Conservation (phyloP, 2,329 filamentous ascomycete genomes). For the Dothideomycetes sp. region DNA sequence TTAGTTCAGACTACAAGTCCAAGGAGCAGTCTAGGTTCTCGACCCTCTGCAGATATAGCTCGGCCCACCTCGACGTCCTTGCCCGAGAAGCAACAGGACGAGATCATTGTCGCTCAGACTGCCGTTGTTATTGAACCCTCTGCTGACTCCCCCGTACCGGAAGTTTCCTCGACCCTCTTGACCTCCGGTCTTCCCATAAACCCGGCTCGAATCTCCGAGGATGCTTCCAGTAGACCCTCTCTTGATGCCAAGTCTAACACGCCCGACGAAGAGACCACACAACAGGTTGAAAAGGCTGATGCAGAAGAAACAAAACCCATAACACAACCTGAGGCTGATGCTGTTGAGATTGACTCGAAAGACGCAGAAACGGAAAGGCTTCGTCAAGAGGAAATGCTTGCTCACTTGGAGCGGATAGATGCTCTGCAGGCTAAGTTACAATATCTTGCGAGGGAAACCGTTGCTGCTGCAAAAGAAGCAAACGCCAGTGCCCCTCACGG, state of each 20-base stretch:
- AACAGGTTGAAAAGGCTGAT: neutral
- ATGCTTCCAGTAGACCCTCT: conserved; percentile 20
- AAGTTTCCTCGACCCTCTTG: conserved; percentile 17
- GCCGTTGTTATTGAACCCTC: neutral
- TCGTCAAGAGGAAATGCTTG: conserved; percentile 73
- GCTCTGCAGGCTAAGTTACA: conserved; percentile 83
- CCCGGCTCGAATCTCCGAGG: conserved; percentile 24
- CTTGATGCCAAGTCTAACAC: conserved; percentile 13
- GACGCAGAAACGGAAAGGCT: conserved; percentile 40
- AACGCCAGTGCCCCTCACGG: conserved; percentile 54
- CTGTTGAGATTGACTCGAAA: neutral
- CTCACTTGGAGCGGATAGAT: conserved; percentile 82
- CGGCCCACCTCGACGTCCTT: conserved; percentile 2
- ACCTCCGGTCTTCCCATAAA: conserved; percentile 28
- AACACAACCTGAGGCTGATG: neutral
- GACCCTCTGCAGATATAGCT: conserved; percentile 25
- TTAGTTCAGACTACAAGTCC: conserved; percentile 41
- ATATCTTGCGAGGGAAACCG: conserved; percentile 72
- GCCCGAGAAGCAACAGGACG: conserved; percentile 6
- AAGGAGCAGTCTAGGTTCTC: conserved; percentile 38
- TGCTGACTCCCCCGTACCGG: conserved; percentile 11
- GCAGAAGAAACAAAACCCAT: neutral
- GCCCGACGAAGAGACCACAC: neutral
- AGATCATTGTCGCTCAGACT: neutral
- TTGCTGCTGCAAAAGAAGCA: conserved; percentile 63